Percentiles rank a stretch among this genome's conserved stretches.
Evolutionary conservation across 192 early-diverging fungal genomes (phyloP).

Genomic region (Entomortierella parvispora): DNA sequence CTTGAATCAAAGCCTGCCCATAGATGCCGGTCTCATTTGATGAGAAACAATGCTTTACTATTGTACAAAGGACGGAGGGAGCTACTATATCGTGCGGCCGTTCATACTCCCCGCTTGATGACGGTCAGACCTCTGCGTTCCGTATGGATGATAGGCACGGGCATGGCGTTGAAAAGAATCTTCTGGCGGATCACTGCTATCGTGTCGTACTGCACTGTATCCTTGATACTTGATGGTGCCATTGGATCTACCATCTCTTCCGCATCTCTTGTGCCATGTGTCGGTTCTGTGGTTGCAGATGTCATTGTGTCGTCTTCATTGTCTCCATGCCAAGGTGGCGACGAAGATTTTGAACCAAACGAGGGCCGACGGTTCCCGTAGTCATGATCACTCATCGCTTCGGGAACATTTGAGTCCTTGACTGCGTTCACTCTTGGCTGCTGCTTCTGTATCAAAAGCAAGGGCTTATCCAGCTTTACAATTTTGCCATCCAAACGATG

Average conservation of each 20-base stretch:
- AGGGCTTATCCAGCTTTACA: conserved; percentile 21
- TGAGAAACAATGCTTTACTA: too few relatives aligned
- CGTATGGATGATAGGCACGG: conserved; percentile 41
- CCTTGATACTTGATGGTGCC: conserved; percentile 11
- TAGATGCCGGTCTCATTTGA: too few relatives aligned
- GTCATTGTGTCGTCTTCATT: conserved; percentile 46
- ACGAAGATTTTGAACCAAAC: background rate
- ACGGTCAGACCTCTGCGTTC: conserved; percentile 44
- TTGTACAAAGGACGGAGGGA: too few relatives aligned
- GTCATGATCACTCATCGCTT: background rate
- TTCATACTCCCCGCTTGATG: conserved; percentile 43
- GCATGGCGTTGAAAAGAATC: conserved; percentile 48
- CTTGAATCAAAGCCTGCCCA: too few relatives aligned
- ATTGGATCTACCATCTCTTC: conserved; percentile 1
- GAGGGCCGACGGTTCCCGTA: background rate
- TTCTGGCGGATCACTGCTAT: conserved; percentile 47
- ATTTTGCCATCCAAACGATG: conserved; percentile 46
- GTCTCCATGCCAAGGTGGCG: conserved; percentile 8
- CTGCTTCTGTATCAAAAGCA: conserved; percentile 45
- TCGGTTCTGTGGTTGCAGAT: background rate
- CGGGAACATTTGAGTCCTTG: background rate
- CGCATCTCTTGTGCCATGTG: background rate
- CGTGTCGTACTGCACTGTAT: conserved; percentile 26
- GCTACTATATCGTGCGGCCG: background rate
- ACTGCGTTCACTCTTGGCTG: background rate